Evolutionary conservation across 345 rosid genomes (phyloP).

Genomic region (Balakata baccata): DNA sequence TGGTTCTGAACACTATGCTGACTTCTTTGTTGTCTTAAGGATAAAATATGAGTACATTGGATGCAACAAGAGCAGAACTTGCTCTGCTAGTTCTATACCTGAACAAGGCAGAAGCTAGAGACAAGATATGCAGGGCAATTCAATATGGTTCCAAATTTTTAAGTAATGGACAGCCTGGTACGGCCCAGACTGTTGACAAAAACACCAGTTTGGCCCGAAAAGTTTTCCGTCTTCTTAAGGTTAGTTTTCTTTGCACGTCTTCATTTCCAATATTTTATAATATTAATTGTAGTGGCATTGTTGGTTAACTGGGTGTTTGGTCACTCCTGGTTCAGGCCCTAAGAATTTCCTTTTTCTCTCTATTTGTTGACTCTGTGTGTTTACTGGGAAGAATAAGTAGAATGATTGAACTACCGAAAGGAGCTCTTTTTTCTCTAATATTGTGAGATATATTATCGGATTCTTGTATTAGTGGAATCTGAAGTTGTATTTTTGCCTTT

Average conservation of each 20-base stretch:
- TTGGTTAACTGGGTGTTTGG: background rate
- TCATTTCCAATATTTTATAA: no score
- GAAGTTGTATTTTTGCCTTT: background rate
- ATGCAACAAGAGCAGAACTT: slow-evolving; percentile 81
- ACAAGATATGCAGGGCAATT: slow-evolving; percentile 98
- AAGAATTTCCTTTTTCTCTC: background rate
- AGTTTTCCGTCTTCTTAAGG: slow-evolving; percentile 98
- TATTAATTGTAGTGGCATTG: background rate
- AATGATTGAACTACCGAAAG: background rate
- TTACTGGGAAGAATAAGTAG: background rate
- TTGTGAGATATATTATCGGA: no score
- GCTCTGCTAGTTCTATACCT: slow-evolving; percentile 75
- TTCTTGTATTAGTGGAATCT: background rate
- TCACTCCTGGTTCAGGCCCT: background rate
- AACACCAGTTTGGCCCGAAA: slow-evolving; percentile 94
- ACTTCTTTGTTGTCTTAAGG: slow-evolving; percentile 17
- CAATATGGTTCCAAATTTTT: slow-evolving; percentile 92
- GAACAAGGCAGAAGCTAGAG: slow-evolving; percentile 98
- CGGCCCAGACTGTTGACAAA: slow-evolving; percentile 89
- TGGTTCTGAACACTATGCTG: background rate
- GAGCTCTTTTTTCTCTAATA: background rate
- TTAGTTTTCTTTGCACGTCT: slow-evolving; percentile 15
- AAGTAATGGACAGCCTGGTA: slow-evolving; percentile 88
- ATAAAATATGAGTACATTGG: slow-evolving; percentile 69
- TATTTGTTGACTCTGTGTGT: background rate